These are phyloP conservation scores for Ascocoryne sarcoides DNA, from an alignment of 2,329 filamentous ascomycete genomes.

Conservation along the genomic window DNA sequence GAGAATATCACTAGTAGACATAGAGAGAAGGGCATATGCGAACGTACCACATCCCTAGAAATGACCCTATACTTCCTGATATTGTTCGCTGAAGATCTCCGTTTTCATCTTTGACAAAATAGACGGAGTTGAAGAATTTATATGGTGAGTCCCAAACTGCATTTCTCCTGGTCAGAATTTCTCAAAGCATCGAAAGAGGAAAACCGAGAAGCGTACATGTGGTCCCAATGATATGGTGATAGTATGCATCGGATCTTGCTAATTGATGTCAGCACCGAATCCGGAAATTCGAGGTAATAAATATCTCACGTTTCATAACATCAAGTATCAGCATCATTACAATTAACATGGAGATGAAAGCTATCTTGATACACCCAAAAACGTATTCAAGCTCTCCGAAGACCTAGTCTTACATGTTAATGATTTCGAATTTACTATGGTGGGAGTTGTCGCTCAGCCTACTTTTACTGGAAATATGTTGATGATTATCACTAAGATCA, in stretches of 20 bases:
- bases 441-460: slow-evolving; percentile 2
- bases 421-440: not conserved
- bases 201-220: slow-evolving; percentile 25
- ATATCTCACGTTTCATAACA: slow-evolving; percentile 29
- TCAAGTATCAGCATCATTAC: slow-evolving; percentile 32
- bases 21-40: not conserved
- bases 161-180: no score
- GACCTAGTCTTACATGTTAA: slow-evolving; percentile 6
- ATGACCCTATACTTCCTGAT: slow-evolving; percentile 29
- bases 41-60: slow-evolving; percentile 33
- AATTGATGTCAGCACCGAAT: slow-evolving; percentile 1
- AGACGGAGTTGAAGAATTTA: slow-evolving; percentile 31
- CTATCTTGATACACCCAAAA: slow-evolving; percentile 32
- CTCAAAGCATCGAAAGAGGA: no score
- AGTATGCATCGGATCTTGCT: slow-evolving; percentile 32
- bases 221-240: slow-evolving; percentile 29
- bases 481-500: slow-evolving; percentile 29
- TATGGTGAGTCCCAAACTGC: slow-evolving; percentile 31
- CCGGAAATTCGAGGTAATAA: not conserved
- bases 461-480: slow-evolving; percentile 33
- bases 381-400: slow-evolving; percentile 33
- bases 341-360: slow-evolving; percentile 30
- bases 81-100: slow-evolving; percentile 27
- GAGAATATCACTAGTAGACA: no score
- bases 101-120: slow-evolving; percentile 27